Percentiles rank a stretch among this genome's conserved stretches.
Conservation (phyloP, 2,329 filamentous ascomycete genomes). For the Pyrenophora tritici-repentis region DNA sequence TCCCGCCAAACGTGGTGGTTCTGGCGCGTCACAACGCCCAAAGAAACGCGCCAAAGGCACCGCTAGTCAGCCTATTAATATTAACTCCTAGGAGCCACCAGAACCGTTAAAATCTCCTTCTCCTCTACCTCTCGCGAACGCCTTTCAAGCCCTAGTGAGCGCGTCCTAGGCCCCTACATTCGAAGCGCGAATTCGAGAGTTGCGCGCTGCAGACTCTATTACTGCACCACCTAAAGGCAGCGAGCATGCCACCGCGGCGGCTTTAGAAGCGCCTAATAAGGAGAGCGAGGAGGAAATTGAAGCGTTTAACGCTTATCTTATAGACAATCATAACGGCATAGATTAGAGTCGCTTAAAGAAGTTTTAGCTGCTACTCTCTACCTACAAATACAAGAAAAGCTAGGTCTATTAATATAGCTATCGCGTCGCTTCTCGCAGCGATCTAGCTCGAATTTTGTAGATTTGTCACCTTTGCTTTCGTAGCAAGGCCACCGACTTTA, state of each 20-base stretch:
- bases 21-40: too few species aligned
- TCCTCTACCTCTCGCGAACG: slow-evolving; percentile 1
- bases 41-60: slow-evolving; percentile 7
- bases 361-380: background rate
- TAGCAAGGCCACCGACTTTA: too few species aligned
- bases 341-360: slow-evolving; percentile 6
- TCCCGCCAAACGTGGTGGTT: too few species aligned
- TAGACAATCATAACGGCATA: slow-evolving; percentile 1
- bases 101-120: background rate
- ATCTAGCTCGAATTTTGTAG: background rate
- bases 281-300: background rate
- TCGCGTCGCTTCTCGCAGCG: background rate
- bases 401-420: slow-evolving; percentile 3
- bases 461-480: background rate
- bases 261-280: background rate
- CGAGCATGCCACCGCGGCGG: background rate
- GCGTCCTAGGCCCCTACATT: background rate
- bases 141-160: background rate
- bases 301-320: background rate
- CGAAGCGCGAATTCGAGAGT: slow-evolving; percentile 2
- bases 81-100: background rate
- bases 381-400: slow-evolving; percentile 4
- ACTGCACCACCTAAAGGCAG: background rate
- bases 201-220: slow-evolving; percentile 1
- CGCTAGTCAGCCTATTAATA: slow-evolving; percentile 1